Evolutionary conservation across 1,284 basidiomycete species (phyloP), one percentile per base, ranked within the genome.

Genomic region (Moesziomyces antarcticus): DNA sequence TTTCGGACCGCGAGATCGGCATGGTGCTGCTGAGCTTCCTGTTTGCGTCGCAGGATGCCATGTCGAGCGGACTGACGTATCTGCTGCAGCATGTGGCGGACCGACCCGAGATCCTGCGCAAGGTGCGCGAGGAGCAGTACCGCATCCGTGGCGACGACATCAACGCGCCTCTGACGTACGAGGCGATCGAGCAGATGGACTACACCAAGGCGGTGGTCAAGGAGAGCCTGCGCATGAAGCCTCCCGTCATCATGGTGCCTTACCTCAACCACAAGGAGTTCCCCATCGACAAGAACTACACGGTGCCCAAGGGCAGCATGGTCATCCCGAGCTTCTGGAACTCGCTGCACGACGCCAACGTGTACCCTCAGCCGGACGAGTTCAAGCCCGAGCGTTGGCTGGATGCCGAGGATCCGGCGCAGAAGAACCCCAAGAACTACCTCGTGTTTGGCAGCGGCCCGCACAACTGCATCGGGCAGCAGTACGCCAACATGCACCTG

Each of bases 21-120:
- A 93, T 97, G 91, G 94, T 97, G 75, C 90, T 99, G 81, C 82
- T 85, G 41, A 94, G 92, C 21, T 99, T 99, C 91, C 87, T 99
- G 63, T 99, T 99, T 81, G 96, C 97, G 10, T 93, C 92, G 25
- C 96, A 99, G 87, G 96, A 99, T 84, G 96, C 96, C 67, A 98
- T 99, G 96, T 93, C 92, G 4, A 84, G 81, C 10, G 85, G 78
- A 20, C 77, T 95, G 73, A 93, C 95, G 81, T 98, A 93, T 85
- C 91, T 91, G 46, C 96, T 99, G 90, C 97, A 99, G 86, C 93
- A 96, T 85, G 88, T 97, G 50, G 92, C 93, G 46, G 96, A 99
- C 85, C 88, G 92, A 80, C 96, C 96, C 5, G 92, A 95, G 25
- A 86, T 97, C 60, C 86, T 97, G 75, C 90, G 89, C 52, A 97